phyloP scores from a whole-genome alignment of 306 rosid genomes.

The Citrullus amarus region DNA sequence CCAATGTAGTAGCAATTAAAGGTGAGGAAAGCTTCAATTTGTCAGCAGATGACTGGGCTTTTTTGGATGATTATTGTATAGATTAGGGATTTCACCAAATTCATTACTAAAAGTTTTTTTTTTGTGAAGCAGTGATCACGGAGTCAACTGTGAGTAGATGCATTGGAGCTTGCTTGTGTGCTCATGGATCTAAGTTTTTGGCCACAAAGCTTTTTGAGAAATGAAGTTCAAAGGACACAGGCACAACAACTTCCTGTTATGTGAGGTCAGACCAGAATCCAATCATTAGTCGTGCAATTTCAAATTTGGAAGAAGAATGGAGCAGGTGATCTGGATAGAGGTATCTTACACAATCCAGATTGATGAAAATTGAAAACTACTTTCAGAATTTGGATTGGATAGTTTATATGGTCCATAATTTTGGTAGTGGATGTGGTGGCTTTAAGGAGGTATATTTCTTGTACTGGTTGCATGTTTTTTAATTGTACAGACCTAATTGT shows the following conservation, averaged over 20 bases:
- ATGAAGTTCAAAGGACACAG: conserved; percentile 2
- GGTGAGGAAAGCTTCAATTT: conserved; percentile 28
- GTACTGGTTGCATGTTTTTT: neutral
- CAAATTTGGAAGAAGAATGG: neutral
- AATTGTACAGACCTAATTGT: neutral
- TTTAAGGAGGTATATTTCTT: neutral
- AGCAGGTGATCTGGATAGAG: neutral
- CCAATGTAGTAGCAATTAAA: conserved; percentile 69
- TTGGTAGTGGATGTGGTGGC: neutral
- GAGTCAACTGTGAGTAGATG: conserved; percentile 54
- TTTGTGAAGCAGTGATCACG: conserved; percentile 48
- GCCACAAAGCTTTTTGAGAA: conserved; percentile 31
- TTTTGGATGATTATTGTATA: neutral
- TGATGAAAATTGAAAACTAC: neutral
- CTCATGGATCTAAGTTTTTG: conserved; percentile 46
- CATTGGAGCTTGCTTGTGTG: conserved; percentile 53
- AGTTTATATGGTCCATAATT: neutral
- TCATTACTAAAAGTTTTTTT: neutral
- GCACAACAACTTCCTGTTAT: neutral
- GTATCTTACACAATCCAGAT: neutral
- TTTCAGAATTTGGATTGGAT: neutral
- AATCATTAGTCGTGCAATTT: neutral
- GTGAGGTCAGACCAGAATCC: neutral
- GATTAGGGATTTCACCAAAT: neutral
- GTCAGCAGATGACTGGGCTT: neutral